Base-by-base conservation (phyloP, 345 rosid species). In the Rhodamnia rubescens region DNA sequence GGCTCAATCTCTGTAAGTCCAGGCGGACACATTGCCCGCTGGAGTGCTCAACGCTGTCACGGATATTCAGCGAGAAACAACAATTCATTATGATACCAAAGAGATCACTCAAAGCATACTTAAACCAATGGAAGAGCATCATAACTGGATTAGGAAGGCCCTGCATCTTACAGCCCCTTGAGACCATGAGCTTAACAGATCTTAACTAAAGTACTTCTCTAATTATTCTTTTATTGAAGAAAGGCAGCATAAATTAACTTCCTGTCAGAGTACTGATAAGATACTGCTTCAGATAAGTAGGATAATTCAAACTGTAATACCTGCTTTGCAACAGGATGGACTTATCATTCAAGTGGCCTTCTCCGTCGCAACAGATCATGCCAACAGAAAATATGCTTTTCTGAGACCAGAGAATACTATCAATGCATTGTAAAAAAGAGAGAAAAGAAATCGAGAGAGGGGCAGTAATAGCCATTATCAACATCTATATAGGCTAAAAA, bases 291-390 rank as follows among this genome's bases (percentile, higher is more conserved):
- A 32, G 69, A 84, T 29, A 36, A 84, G 20, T 57, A 56, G 29
- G 53, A 61, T 74, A 64, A 12, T 8, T 42, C n/a, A 69, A 64
- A 69, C 44, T 69, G 78, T 42, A 69, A 89, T 94, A 95, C 99
- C 99, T 97, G 98, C 95, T 91, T 89, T 96, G 98, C 89, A 97
- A 87, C 91, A 95, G 82, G 89, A 94, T 87, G 57, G 99, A 96
- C 85, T 96, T 94, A 40, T 96, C 99, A 88, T 96, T 97, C 87
- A 96, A 87, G 90, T 91, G 95, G 84, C 99, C 99, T 84, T 97
- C 99, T 78, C 94, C 99, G 83, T 97, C 99, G 88, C 98, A 95
- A 85, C 96, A 94, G 89, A 96, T 93, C 98, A 97, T 96, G 83
- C 99, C 99, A 64, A 93, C 96, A 20, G 96, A 87, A 89, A 97